A percentile compares a stretch with the other conserved stretches of the same genome.
These are phyloP conservation scores for Neurospora sp. DNA, from an alignment of 495 filamentous ascomycete genomes.

Conservation along the genomic window DNA sequence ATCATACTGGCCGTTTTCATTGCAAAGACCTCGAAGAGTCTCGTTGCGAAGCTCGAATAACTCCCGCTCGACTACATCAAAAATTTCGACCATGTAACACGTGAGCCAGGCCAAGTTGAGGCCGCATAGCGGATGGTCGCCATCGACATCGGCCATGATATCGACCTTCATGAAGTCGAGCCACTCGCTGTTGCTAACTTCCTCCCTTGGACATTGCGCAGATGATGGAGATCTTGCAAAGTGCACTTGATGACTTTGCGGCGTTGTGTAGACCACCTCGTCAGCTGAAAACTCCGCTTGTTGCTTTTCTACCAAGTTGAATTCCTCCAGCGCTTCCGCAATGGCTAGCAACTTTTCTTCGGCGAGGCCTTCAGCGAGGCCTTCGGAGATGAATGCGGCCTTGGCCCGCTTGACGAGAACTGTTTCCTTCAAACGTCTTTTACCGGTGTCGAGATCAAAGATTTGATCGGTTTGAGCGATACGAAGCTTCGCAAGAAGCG, in stretches of 20 bases:
- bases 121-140: constrained; percentile 16
- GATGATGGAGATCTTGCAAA: too few species aligned
- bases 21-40: constrained; percentile 5
- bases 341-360: neutral
- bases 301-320: neutral
- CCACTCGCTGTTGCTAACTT: constrained; percentile 4
- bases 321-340: neutral
- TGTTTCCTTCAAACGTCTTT: constrained; percentile 18
- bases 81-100: constrained; percentile 11
- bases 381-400: neutral
- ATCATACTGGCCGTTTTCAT: neutral
- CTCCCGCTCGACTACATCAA: constrained; percentile 48
- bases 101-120: constrained; percentile 21
- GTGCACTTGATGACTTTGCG: neutral
- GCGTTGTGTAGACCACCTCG: neutral
- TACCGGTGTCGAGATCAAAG: constrained; percentile 18
- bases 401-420: constrained; percentile 22
- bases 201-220: too few species aligned
- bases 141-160: constrained; percentile 20
- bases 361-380: neutral
- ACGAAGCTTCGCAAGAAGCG: constrained; percentile 11
- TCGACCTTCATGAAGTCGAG: constrained; percentile 18
- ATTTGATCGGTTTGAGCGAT: constrained; percentile 16
- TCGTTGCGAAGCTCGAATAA: constrained; percentile 40
- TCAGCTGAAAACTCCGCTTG: neutral